Percentiles rank a stretch among this genome's conserved stretches.
Evolutionary conservation across 139 green algal species (phyloP).

Genomic region (Pleodorina starrii): DNA sequence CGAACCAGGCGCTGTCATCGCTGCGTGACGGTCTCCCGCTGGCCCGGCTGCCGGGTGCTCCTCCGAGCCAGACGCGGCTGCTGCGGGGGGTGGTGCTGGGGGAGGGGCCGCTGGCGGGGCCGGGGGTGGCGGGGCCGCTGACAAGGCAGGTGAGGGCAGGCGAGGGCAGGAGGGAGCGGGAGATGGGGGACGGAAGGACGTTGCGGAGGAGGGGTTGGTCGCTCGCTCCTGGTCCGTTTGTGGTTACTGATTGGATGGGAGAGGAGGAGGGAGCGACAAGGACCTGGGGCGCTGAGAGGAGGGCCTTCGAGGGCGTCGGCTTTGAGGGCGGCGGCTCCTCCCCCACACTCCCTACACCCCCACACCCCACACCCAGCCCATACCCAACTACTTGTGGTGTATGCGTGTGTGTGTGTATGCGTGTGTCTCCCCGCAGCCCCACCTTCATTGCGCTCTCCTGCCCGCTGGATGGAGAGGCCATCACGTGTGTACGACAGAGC

Average conservation of each 20-base stretch:
- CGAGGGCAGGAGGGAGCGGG: not conserved
- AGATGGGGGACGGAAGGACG: not conserved
- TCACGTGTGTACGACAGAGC: not conserved
- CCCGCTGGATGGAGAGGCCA: conserved; percentile 15
- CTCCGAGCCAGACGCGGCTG: conserved; percentile 6
- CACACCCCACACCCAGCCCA: no score
- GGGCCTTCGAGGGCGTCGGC: no score
- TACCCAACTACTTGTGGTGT: no score
- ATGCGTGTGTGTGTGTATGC: no score
- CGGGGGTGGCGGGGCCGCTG: not conserved
- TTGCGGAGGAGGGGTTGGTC: not conserved
- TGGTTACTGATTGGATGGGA: no score
- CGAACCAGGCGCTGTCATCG: conserved; percentile 37
- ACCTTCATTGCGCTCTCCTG: conserved; percentile 20
- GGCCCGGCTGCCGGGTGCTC: not conserved
- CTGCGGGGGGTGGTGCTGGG: conserved; percentile 45
- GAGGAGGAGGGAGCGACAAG: no score
- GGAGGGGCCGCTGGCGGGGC: not conserved
- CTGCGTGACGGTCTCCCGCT: conserved; percentile 29
- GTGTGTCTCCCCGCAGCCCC: not conserved
- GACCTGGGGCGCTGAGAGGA: no score
- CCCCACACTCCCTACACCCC: no score
- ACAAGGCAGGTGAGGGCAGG: conserved; percentile 17
- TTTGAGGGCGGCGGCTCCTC: no score
- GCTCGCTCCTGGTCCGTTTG: no score